Percentiles rank a stretch among this genome's conserved stretches.
These are phyloP conservation scores for Metahyphopichia silvanorum DNA, from an alignment of 805 yeast species.

Conservation along the genomic window DNA sequence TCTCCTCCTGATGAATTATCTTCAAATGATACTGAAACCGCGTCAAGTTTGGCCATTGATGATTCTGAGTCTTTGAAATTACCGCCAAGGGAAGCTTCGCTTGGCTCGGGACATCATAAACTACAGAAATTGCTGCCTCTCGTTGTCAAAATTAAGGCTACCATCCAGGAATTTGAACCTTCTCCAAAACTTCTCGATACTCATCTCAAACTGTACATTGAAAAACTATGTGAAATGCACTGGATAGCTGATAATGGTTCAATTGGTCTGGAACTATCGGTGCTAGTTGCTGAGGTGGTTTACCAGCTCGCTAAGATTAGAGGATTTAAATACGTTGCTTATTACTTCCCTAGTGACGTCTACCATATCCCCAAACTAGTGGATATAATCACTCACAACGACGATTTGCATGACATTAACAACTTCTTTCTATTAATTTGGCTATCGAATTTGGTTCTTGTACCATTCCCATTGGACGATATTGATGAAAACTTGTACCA, in stretches of 20 bases:
- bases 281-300: conserved; percentile 34
- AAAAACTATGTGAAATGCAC: conserved; percentile 23
- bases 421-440: conserved; percentile 54
- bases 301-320: conserved; percentile 66
- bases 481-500: conserved; percentile 31
- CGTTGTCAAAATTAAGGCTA: conserved; percentile 11
- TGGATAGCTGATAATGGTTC: conserved; percentile 33
- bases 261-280: conserved; percentile 15
- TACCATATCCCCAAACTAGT: conserved; percentile 39
- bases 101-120: too few species aligned
- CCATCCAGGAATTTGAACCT: conserved; percentile 50
- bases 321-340: conserved; percentile 58
- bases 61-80: too few species aligned
- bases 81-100: too few species aligned
- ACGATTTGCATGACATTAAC: conserved; percentile 17
- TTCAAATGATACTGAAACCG: too few species aligned
- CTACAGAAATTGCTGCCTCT: conserved; percentile 5
- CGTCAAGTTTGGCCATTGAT: too few species aligned
- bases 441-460: conserved; percentile 66
- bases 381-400: conserved; percentile 5
- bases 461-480: conserved; percentile 63
- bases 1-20: too few species aligned
- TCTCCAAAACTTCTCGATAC: conserved; percentile 51
- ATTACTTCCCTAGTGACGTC: conserved; percentile 60
- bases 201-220: conserved; percentile 31